A percentile compares a stretch with the other conserved stretches of the same genome.
Evolutionary conservation across 495 filamentous ascomycete species (phyloP).

Genomic region (Oleoguttula mirabilis): DNA sequence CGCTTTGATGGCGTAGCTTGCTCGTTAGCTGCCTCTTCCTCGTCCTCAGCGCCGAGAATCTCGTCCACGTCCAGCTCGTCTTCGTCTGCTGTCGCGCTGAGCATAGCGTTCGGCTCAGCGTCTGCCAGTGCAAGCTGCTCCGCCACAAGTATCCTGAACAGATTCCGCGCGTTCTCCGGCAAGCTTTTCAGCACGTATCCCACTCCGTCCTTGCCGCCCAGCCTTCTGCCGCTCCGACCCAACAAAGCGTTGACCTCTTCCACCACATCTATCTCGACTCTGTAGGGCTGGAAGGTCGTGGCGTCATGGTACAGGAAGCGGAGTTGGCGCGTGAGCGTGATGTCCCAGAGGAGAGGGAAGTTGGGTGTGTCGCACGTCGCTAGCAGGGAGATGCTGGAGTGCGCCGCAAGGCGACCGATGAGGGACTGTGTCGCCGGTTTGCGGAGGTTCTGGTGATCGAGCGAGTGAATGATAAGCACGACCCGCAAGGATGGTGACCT

Average conservation of each 20-base stretch:
- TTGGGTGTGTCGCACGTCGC: conserved; percentile 78
- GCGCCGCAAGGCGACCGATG: conserved; percentile 62
- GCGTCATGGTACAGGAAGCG: conserved; percentile 87
- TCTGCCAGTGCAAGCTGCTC: conserved; percentile 68
- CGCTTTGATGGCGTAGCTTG: conserved; percentile 11
- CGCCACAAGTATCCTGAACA: conserved; percentile 72
- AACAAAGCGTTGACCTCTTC: conserved; percentile 78
- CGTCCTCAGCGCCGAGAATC: conserved; percentile 34
- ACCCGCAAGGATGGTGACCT: conserved; percentile 38
- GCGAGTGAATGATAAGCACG: conserved; percentile 75
- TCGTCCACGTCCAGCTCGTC: conserved; percentile 27
- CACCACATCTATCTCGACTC: conserved; percentile 62
- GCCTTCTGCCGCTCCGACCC: conserved; percentile 65
- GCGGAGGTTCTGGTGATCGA: conserved; percentile 70
- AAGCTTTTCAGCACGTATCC: conserved; percentile 79
- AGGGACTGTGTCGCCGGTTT: conserved; percentile 55
- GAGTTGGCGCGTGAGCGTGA: conserved; percentile 60
- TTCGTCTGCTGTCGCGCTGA: conserved; percentile 25
- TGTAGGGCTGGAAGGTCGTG: conserved; percentile 72
- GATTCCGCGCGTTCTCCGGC: conserved; percentile 76
- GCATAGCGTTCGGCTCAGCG: conserved; percentile 12
- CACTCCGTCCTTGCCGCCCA: conserved; percentile 85
- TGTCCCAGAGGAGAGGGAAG: conserved; percentile 83
- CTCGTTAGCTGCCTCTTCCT: conserved; percentile 26
- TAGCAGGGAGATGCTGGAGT: conserved; percentile 60